Conservation (phyloP, 805 yeast species). For the Sugiyamaella qingdaonensis region DNA sequence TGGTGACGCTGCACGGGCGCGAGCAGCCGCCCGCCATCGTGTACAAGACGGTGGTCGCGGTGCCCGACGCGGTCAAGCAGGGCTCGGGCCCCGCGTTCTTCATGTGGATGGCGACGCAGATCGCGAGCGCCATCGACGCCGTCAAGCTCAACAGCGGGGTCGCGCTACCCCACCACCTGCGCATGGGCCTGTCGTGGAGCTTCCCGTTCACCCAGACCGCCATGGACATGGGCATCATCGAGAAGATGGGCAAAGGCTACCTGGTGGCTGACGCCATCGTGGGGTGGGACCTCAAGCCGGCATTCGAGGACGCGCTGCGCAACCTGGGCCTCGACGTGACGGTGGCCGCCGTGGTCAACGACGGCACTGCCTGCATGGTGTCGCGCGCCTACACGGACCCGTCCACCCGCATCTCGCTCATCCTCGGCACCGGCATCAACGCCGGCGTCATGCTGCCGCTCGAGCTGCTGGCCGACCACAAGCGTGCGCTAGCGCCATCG, state of each 20-base stretch:
- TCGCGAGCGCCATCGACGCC: constrained; percentile 19
- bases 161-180: constrained; percentile 4
- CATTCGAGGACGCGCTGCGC: constrained; percentile 63
- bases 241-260: constrained; percentile 63
- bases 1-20: constrained; percentile 62
- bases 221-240: constrained; percentile 24
- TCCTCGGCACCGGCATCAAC: constrained; percentile 91
- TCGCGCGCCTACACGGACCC: constrained; percentile 58
- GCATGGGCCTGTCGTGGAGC: constrained; percentile 34
- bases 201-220: constrained; percentile 30
- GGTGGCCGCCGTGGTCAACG: constrained; percentile 82
- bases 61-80: constrained; percentile 25
- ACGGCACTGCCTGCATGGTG: constrained; percentile 81
- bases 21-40: constrained; percentile 10
- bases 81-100: constrained; percentile 30
- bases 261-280: constrained; percentile 63
- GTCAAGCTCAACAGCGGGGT: constrained; percentile 7
- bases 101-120: constrained; percentile 29
- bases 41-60: constrained; percentile 18
- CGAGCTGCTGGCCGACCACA: constrained; percentile 56
- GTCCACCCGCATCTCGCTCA: constrained; percentile 72
- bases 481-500: constrained; percentile 43
- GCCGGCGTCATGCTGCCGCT: constrained; percentile 66
- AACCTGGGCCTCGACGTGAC: constrained; percentile 51
- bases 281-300: constrained; percentile 67